Conservation (phyloP, 306 rosid species). For the Acacia crassicarpa region DNA sequence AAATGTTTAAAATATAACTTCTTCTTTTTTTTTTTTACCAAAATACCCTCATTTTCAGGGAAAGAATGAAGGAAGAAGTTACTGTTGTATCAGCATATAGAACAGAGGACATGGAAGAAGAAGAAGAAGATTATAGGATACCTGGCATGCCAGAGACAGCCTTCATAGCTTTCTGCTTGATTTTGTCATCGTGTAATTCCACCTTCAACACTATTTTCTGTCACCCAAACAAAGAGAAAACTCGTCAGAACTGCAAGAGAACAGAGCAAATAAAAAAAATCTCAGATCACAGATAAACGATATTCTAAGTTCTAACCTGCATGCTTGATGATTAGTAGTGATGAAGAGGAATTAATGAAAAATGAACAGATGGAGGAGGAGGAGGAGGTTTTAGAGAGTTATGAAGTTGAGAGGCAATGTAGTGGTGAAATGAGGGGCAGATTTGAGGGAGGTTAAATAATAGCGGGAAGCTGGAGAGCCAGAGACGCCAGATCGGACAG, state of each 20-base stretch:
- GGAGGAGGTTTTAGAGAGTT: too few relatives aligned
- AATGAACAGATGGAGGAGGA: too few relatives aligned
- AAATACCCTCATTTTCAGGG: not conserved
- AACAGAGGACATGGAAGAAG: not conserved
- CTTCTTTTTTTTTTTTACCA: too few relatives aligned
- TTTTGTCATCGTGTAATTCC: slow-evolving; percentile 39
- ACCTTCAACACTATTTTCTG: slow-evolving; percentile 62
- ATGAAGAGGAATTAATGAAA: not conserved
- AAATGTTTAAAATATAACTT: too few relatives aligned
- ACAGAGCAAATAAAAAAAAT: not conserved
- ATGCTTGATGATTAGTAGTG: not conserved
- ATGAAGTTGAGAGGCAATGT: too few relatives aligned
- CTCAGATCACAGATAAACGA: not conserved
- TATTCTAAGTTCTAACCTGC: not conserved
- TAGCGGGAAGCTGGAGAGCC: not conserved
- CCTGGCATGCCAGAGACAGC: slow-evolving; percentile 52
- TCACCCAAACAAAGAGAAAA: not conserved
- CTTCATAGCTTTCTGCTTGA: slow-evolving; percentile 58
- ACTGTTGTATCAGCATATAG: not conserved
- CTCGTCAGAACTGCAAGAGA: not conserved
- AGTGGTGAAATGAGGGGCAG: not conserved
- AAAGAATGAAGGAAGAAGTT: not conserved
- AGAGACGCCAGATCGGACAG: not conserved
- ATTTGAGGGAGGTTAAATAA: not conserved
- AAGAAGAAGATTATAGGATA: not conserved